Evolutionary conservation across 2,329 filamentous ascomycete species (phyloP), one percentile per base, ranked within the genome.

Genomic region (Pseudocercospora macadamiae): DNA sequence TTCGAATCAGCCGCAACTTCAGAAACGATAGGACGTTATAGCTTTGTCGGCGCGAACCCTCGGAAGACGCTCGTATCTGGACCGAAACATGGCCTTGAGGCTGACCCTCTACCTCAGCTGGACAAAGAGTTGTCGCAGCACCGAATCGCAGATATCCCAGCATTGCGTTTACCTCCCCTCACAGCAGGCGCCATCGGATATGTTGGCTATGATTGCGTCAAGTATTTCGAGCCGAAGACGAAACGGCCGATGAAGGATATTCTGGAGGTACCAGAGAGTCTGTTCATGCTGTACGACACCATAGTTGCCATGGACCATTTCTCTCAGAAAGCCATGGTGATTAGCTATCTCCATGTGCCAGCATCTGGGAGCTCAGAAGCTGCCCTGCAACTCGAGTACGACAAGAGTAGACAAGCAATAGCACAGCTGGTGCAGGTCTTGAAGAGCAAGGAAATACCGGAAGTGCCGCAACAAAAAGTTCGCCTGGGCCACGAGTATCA

Each of bases 171-270:
- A 34, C 95, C 95, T 52, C 90, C 91, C 23, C 80, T 99, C 77
- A 91, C 90, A 0, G 95, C 93, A 37, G 95, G 95, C 51, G 95
- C 93, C 10, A 91, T 99, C 69, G 95, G 95, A 60, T 99, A 97
- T 74, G 91, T 97, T 4, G 93, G 93, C 54, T 99, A 99, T 73
- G 95, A 99, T 74, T 99, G 95, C 75, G 91, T 99, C 69, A 88
- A 89, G 71, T 97, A 97, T 77, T 99, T 99, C 68, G 95, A 99
- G 81, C 95, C 95, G 62, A 96, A 93, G 82, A 97, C 95, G n/a
- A 85, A 92, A 51, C 86, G 91, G 44, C 58, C 64, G 2, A 86
- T 97, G 81, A 89, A 95, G 76, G 95, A 99, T 76, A 84, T 96
- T 26, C 83, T 97, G 19, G 80, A 89, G 60, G 90, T 97, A 39